Conservation (phyloP, 345 rosid species). For the Lepidium didymum region DNA sequence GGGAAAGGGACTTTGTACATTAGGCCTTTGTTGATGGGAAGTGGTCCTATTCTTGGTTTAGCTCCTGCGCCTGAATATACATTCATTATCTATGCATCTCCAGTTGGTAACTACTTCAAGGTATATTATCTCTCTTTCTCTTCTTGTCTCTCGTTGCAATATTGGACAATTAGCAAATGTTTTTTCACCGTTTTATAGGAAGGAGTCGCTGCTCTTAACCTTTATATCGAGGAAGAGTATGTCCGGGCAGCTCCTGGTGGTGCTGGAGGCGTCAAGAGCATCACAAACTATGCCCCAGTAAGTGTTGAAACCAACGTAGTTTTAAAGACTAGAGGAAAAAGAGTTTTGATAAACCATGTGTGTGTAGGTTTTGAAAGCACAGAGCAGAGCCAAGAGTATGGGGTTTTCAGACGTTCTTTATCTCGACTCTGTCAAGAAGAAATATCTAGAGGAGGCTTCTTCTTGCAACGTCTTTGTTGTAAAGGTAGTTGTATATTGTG, state of each 20-base stretch:
- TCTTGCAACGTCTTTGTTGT: conserved; percentile 89
- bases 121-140: neutral
- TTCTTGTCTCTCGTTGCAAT: neutral
- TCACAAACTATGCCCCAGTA: conserved; percentile 33
- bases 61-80: conserved; percentile 47
- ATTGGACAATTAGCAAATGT: neutral
- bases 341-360: neutral
- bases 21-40: conserved; percentile 47
- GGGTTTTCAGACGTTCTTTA: conserved; percentile 93
- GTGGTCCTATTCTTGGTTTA: conserved; percentile 41
- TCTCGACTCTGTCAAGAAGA: conserved; percentile 80
- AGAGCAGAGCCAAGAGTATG: conserved; percentile 68
- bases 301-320: neutral
- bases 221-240: conserved; percentile 39
- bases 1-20: conserved; percentile 50
- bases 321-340: neutral
- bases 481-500: conserved; percentile 27
- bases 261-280: conserved; percentile 73
- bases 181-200: conserved; percentile 24
- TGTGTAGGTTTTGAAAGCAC: conserved; percentile 76
- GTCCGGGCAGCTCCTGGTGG: conserved; percentile 68
- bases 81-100: conserved; percentile 43
- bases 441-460: conserved; percentile 85
- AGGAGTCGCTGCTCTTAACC: conserved; percentile 27
- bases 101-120: conserved; percentile 37